Evolutionary conservation across 495 filamentous ascomycete genomes (phyloP), one percentile per base, ranked within the genome.

Genomic region (Paragyromitra xinjiangensis): DNA sequence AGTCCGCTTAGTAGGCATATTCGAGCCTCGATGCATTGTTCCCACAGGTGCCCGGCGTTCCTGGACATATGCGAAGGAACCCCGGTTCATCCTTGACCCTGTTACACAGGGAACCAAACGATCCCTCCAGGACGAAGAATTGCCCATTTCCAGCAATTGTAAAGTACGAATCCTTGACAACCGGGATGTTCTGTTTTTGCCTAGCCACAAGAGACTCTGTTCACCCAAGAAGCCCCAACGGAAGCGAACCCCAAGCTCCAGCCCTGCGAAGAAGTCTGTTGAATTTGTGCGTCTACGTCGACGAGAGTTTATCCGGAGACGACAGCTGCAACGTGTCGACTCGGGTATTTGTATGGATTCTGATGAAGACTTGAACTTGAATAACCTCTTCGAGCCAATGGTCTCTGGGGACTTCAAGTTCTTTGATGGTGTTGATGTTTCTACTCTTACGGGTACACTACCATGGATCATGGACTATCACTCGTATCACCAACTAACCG

Each of bases 21-120:
- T 79, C 51, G 63, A 69, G 53, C 77, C 77, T 12, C 77, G 77
- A 22, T 69, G 77, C 37, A 78, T 66, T 50, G 75, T 78, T 19
- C 77, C 77, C 24, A 79, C 77, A 59, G 77, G 77, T 66, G 74
- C 77, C n/a, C 75, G 77, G 42, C 77, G 77, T 39, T 67, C 61
- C 34, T 77, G 74, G 74, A 73, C 59, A 24, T 77, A 65, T 73
- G 69, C 68, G 12, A 77, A 77, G 34, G 69, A 64, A n/a, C 69
- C 74, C n/a, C 68, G 74, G 8, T 77, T 73, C 34, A 65, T 73
- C 51, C 61, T 77, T 56, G 68, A 64, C 22, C 34, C 74, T 56
- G 48, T 73, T 50, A 61, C 69, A 44, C 74, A 73, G 29, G 74
- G 74, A 51, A 50, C 67, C 50, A 79, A 79, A 45, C 77, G 77